A percentile compares a stretch with the other conserved stretches of the same genome.
These are phyloP conservation scores for Fusarium sambucinum DNA, from an alignment of 2,329 filamentous ascomycete genomes.

Conservation along the genomic window DNA sequence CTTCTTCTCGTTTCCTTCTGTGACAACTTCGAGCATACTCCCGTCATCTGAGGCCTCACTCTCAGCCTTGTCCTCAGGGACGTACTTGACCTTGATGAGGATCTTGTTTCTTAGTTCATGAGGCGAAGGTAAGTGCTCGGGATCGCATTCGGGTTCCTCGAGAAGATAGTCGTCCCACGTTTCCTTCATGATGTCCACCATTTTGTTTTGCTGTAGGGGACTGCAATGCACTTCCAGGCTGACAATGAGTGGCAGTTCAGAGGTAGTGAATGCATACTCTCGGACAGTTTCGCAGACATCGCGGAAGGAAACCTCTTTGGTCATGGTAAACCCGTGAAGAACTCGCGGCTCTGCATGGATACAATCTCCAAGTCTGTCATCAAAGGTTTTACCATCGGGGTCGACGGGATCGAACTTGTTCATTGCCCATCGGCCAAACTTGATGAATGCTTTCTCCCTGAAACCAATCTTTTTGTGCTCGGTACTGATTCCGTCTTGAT, in stretches of 20 bases:
- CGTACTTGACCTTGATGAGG: conserved; percentile 78
- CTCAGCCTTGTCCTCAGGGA: background rate
- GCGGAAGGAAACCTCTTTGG: conserved; percentile 83
- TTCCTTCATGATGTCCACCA: conserved; percentile 94
- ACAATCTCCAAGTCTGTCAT: background rate
- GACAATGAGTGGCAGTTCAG: conserved; percentile 85
- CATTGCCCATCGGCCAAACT: conserved; percentile 3
- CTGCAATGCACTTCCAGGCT: conserved; percentile 91
- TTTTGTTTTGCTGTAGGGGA: conserved; percentile 83
- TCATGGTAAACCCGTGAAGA: conserved; percentile 84
- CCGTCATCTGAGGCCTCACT: background rate
- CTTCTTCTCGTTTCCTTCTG: conserved; percentile 8
- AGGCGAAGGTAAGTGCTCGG: conserved; percentile 71
- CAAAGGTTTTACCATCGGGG: background rate
- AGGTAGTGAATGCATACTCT: conserved; percentile 80
- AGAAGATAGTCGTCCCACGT: conserved; percentile 83
- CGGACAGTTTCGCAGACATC: conserved; percentile 84
- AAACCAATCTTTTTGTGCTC: background rate
- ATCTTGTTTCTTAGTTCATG: conserved; percentile 82
- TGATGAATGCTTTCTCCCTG: background rate
- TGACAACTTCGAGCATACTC: conserved; percentile 4
- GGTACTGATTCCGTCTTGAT: background rate
- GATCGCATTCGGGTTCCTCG: conserved; percentile 62
- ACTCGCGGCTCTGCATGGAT: conserved; percentile 69
- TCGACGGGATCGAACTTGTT: conserved; percentile 12